Percentiles rank a stretch among this genome's conserved stretches.
phyloP scores from a whole-genome alignment of 1,139 yeast genomes.

The Candida tropicalis region DNA sequence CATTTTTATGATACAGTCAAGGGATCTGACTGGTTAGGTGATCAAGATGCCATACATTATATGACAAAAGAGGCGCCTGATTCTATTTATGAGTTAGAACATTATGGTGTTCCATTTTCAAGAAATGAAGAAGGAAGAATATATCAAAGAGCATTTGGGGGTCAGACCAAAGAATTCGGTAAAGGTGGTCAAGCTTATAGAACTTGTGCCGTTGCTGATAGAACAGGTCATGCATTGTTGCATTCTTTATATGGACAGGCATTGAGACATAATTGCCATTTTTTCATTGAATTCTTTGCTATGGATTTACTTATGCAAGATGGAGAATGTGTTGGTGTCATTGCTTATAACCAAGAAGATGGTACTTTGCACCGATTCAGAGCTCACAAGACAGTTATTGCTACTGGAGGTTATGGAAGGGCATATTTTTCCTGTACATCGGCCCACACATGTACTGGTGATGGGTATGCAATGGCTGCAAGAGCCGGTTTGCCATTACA shows the following conservation, averaged over 20 bases:
- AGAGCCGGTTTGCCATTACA: constrained; percentile 97
- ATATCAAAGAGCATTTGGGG: constrained; percentile 99
- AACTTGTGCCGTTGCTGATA: constrained; percentile 98
- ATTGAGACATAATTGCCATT: constrained; percentile 93
- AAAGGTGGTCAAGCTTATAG: constrained; percentile 99
- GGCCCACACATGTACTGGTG: constrained; percentile 99
- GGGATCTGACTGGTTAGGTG: constrained; percentile 99
- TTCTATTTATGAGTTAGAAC: constrained; percentile 94
- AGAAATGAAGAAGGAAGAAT: constrained; percentile 96
- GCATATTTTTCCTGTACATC: constrained; percentile 98
- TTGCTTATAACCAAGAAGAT: constrained; percentile 98
- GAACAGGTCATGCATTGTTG: constrained; percentile 97
- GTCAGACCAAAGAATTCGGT: constrained; percentile 93
- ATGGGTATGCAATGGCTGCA: constrained; percentile 96
- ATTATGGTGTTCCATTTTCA: constrained; percentile 97
- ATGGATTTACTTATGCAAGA: constrained; percentile 92
- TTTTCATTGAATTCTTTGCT: constrained; percentile 96
- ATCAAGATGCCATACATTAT: constrained; percentile 98
- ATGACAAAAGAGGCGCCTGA: constrained; percentile 98
- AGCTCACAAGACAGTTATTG: constrained; percentile 93
- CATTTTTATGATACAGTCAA: constrained; percentile 99
- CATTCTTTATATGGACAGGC: constrained; percentile 97
- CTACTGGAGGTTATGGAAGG: constrained; percentile 99
- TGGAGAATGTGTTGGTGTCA: constrained; percentile 95
- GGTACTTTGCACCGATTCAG: constrained; percentile 98